Conservation (phyloP, 169 alveolate species). For the Eimeria acervulina region DNA sequence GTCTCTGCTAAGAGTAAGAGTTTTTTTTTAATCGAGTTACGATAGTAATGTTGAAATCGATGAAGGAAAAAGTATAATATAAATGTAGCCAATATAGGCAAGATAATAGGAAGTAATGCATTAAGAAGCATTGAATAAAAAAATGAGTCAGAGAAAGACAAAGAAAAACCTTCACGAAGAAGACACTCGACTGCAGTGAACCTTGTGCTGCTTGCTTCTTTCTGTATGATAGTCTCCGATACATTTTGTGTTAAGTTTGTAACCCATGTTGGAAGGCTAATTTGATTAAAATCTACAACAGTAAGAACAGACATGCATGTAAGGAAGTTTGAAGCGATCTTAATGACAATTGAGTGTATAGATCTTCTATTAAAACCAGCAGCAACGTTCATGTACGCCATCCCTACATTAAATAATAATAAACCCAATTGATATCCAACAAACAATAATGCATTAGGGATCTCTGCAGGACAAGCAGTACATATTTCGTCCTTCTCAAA, state of each 20-base stretch:
- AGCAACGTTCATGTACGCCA: slow-evolving; percentile 91
- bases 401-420: slow-evolving; percentile 89
- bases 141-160: slow-evolving; percentile 89
- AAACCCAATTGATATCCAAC: slow-evolving; percentile 86
- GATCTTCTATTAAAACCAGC: slow-evolving; percentile 93
- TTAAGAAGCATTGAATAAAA: slow-evolving; percentile 89
- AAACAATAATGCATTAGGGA: slow-evolving; percentile 83
- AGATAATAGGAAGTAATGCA: slow-evolving; percentile 87
- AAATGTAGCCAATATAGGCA: slow-evolving; percentile 87
- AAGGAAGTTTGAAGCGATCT: slow-evolving; percentile 91
- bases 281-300: slow-evolving; percentile 87
- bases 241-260: slow-evolving; percentile 82
- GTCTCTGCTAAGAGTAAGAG: slow-evolving; percentile 85
- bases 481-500: slow-evolving; percentile 88
- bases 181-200: slow-evolving; percentile 90
- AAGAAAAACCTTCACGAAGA: slow-evolving; percentile 86
- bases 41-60: slow-evolving; percentile 79
- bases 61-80: slow-evolving; percentile 87
- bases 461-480: slow-evolving; percentile 87
- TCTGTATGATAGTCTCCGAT: slow-evolving; percentile 45
- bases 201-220: slow-evolving; percentile 60
- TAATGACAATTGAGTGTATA: slow-evolving; percentile 92
- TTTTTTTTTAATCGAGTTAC: slow-evolving; percentile 83
- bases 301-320: slow-evolving; percentile 89
- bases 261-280: slow-evolving; percentile 86